Conservation (phyloP, 2,329 filamentous ascomycete genomes). For the Cercospora brassicicola region DNA sequence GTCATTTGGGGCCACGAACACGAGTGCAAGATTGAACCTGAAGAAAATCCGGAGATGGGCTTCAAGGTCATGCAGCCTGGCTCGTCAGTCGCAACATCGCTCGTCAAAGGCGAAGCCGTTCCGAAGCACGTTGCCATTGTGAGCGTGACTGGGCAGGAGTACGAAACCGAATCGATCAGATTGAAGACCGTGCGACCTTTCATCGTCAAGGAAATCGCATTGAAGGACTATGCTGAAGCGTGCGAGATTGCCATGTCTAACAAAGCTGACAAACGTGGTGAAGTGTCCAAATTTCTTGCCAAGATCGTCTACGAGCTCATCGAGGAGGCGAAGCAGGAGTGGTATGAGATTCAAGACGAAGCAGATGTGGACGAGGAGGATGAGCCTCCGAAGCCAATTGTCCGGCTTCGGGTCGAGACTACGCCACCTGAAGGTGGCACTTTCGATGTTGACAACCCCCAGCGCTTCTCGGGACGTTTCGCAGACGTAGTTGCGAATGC, state of each 20-base stretch:
- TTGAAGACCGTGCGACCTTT: constrained; percentile 90
- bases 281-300: constrained; percentile 75
- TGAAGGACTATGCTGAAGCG: constrained; percentile 74
- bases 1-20: constrained; percentile 98
- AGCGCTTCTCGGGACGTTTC: constrained; percentile 92
- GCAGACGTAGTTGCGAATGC: constrained; percentile 87
- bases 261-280: constrained; percentile 57
- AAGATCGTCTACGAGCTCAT: constrained; percentile 83
- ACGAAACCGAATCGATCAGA: constrained; percentile 75
- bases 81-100: constrained; percentile 90
- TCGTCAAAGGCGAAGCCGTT: constrained; percentile 85
- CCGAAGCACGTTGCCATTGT: constrained; percentile 88
- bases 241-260: constrained; percentile 77
- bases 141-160: constrained; percentile 78
- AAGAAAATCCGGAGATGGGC: constrained; percentile 77
- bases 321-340: constrained; percentile 75
- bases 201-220: constrained; percentile 76
- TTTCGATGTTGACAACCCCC: constrained; percentile 91
- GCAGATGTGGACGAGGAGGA: constrained; percentile 54
- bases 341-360: constrained; percentile 68
- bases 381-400: constrained; percentile 73
- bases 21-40: constrained; percentile 86
- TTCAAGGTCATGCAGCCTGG: constrained; percentile 98
- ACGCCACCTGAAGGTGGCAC: constrained; percentile 78
- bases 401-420: constrained; percentile 88